Conservation (phyloP, 148 eudicot species). For the Chenopodium album region DNA sequence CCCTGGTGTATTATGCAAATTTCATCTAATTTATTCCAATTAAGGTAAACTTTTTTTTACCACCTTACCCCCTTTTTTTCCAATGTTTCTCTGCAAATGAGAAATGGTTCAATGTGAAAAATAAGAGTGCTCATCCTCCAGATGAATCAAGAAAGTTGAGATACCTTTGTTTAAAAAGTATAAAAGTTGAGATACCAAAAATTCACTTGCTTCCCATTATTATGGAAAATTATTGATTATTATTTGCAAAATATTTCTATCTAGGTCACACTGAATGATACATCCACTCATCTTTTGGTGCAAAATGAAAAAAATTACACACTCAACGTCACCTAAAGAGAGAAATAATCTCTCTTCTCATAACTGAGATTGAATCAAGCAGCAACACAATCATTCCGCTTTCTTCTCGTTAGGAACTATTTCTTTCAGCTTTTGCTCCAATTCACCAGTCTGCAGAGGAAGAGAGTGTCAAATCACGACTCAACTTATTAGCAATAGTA, state of each 20-base stretch:
- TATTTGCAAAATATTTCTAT: not conserved
- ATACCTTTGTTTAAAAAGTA: not conserved
- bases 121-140: not conserved
- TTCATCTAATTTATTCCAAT: too few relatives aligned
- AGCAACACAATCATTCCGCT: constrained; percentile 17
- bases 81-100: too few relatives aligned
- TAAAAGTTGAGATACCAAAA: not conserved
- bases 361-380: not conserved
- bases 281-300: not conserved
- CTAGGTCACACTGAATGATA: not conserved
- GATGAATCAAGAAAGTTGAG: not conserved
- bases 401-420: constrained; percentile 24
- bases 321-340: not conserved
- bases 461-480: not conserved
- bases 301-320: not conserved
- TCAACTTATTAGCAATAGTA: not conserved
- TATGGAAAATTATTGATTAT: not conserved
- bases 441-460: constrained; percentile 46
- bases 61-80: too few relatives aligned
- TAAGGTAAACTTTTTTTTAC: too few relatives aligned
- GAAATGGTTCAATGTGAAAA: not conserved
- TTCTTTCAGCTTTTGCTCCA: constrained; percentile 53
- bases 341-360: not conserved
- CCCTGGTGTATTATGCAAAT: too few relatives aligned
- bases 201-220: constrained; percentile 12